Evolutionary conservation across 2,329 filamentous ascomycete species (phyloP).

Genomic region (Aspergillus texensis): DNA sequence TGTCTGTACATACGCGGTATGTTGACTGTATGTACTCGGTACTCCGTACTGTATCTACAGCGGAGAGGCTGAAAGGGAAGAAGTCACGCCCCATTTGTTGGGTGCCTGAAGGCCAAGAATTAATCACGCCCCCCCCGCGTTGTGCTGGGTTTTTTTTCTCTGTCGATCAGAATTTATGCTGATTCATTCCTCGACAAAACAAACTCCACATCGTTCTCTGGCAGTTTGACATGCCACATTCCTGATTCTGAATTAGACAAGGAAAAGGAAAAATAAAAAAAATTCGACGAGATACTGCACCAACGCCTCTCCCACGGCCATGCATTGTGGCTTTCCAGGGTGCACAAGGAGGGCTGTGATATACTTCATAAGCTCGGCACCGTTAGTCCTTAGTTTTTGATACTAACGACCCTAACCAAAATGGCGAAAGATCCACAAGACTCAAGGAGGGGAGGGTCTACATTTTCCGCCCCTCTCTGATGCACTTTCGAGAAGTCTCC

Average conservation of each 20-base stretch:
- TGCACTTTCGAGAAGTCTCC: not conserved
- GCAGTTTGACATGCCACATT: not conserved
- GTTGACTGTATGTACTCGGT: not conserved
- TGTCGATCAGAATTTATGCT: not conserved
- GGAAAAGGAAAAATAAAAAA: not conserved
- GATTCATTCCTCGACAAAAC: not conserved
- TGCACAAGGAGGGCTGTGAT: not conserved
- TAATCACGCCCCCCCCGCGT: not conserved
- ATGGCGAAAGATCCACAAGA: slow-evolving; percentile 4
- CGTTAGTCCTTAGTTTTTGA: slow-evolving; percentile 10
- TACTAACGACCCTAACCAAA: slow-evolving; percentile 5
- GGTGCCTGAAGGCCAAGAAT: slow-evolving; percentile 1
- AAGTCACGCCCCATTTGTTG: not conserved
- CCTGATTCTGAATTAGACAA: not conserved
- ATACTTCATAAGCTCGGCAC: slow-evolving; percentile 12
- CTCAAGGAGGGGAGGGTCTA: not conserved
- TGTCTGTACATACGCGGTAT: not conserved
- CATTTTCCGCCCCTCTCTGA: slow-evolving; percentile 6
- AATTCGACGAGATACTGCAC: not conserved
- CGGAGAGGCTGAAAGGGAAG: not conserved
- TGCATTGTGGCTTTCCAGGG: not conserved
- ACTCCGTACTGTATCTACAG: not conserved
- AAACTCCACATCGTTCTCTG: not conserved
- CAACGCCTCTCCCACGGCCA: not conserved
- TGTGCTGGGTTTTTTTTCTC: not conserved